A percentile compares a stretch with the other conserved stretches of the same genome.
Conservation (phyloP, 1,139 yeast genomes). For the Debaryomyces subglobosus region DNA sequence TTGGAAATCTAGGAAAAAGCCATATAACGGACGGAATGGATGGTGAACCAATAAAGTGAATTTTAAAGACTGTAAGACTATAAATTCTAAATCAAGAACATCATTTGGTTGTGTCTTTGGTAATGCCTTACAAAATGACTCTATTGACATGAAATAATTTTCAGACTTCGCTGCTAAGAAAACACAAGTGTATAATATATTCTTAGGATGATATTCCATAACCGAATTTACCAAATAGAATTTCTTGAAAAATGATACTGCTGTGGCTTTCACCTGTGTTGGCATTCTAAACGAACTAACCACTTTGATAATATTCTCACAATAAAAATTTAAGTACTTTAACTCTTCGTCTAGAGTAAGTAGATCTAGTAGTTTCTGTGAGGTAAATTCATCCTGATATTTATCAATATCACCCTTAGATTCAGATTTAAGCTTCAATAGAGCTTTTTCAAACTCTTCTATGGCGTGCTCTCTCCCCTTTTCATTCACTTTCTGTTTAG, state of each 20-base stretch:
- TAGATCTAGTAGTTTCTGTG: conserved; percentile 39
- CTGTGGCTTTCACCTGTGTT: conserved; percentile 70
- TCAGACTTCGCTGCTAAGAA: conserved; percentile 93
- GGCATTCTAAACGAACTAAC: conserved; percentile 50
- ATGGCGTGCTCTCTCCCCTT: conserved; percentile 50
- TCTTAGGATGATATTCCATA: conserved; percentile 86
- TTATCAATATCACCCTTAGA: conserved; percentile 31
- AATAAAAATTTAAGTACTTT: conserved; percentile 66
- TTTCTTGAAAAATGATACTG: conserved; percentile 77
- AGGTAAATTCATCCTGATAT: conserved; percentile 39
- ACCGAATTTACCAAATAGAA: conserved; percentile 80
- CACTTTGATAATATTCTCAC: conserved; percentile 67
- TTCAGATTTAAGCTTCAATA: conserved; percentile 31
- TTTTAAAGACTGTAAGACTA: conserved; percentile 68
- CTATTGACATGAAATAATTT: conserved; percentile 84
- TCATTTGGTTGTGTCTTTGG: conserved; percentile 68
- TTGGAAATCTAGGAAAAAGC: conserved; percentile 88
- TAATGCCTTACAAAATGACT: conserved; percentile 72
- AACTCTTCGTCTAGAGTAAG: conserved; percentile 71
- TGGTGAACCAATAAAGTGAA: conserved; percentile 88
- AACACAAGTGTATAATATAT: conserved; percentile 79
- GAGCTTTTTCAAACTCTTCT: conserved; percentile 34
- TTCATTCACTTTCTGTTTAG: conserved; percentile 52
- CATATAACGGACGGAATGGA: conserved; percentile 85
- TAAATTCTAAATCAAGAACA: conserved; percentile 77